These are phyloP conservation scores for Russula sp. DNA, from an alignment of 768 basidiomycete genomes.

Conservation along the genomic window DNA sequence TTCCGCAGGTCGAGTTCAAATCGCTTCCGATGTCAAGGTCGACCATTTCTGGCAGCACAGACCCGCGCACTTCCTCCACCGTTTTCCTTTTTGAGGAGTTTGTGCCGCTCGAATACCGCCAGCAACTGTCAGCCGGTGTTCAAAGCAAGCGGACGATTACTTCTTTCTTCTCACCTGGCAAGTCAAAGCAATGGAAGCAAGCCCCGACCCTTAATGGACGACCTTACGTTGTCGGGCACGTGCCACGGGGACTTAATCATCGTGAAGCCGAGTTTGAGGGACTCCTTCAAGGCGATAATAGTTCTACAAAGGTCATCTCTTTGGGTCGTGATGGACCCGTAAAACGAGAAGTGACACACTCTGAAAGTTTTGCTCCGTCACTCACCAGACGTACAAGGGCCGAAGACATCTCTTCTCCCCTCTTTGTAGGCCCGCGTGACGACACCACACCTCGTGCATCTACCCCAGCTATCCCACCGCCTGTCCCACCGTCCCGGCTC, in stretches of 20 bases:
- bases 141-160: conserved; percentile 58
- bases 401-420: conserved; percentile 10
- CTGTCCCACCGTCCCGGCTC: conserved; percentile 2
- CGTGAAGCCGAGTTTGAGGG: conserved; percentile 81
- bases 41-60: conserved; percentile 39
- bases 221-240: conserved; percentile 62
- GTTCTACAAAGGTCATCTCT: conserved; percentile 43
- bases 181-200: conserved; percentile 67
- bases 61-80: conserved; percentile 70
- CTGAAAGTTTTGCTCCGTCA: not conserved
- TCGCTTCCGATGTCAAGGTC: conserved; percentile 51
- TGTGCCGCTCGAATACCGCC: conserved; percentile 83
- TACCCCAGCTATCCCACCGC: conserved; percentile 34
- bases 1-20: conserved; percentile 78
- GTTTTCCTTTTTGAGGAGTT: conserved; percentile 91
- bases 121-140: conserved; percentile 60
- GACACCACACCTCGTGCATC: conserved; percentile 1
- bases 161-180: conserved; percentile 57
- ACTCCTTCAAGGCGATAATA: conserved; percentile 55
- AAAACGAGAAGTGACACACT: conserved; percentile 21
- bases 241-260: conserved; percentile 50
- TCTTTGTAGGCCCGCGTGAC: conserved; percentile 1
- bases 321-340: conserved; percentile 32
- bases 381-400: conserved; percentile 1
- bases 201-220: conserved; percentile 79